Conservation (phyloP, 2,329 filamentous ascomycete genomes). For the Westerdykella ornata region DNA sequence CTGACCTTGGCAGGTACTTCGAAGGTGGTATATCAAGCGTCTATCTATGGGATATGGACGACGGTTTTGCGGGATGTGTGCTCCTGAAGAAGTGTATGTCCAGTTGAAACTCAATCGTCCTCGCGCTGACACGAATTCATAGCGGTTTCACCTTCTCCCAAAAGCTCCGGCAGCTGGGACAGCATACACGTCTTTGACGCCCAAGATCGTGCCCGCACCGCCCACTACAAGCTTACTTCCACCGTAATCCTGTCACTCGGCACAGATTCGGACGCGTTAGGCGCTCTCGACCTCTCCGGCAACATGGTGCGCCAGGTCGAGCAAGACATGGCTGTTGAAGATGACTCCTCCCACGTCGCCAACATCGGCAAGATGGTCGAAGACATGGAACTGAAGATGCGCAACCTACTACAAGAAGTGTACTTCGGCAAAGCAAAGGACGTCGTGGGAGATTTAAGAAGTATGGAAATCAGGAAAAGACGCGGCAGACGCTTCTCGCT, state of each 20-base stretch:
- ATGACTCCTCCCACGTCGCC: slow-evolving; percentile 86
- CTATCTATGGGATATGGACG: slow-evolving; percentile 97
- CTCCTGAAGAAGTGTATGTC: slow-evolving; percentile 82
- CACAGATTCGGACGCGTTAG: slow-evolving; percentile 59
- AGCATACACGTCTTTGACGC: slow-evolving; percentile 98
- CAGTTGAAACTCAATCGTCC: not conserved
- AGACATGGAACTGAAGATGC: slow-evolving; percentile 99
- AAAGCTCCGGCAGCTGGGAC: slow-evolving; percentile 82
- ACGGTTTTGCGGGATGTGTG: slow-evolving; percentile 94
- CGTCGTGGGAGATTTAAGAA: slow-evolving; percentile 90
- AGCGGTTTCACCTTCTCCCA: slow-evolving; percentile 61
- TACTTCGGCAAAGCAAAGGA: slow-evolving; percentile 99
- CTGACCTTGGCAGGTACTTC: slow-evolving; percentile 58
- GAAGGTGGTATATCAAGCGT: slow-evolving; percentile 94
- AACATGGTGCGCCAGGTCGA: slow-evolving; percentile 98
- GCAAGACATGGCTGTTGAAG: slow-evolving; percentile 80
- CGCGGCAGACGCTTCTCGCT: slow-evolving; percentile 9
- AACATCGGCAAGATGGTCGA: slow-evolving; percentile 90
- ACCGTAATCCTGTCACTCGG: slow-evolving; percentile 91
- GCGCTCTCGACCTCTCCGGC: slow-evolving; percentile 84
- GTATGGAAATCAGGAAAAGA: slow-evolving; percentile 40
- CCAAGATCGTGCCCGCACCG: slow-evolving; percentile 80
- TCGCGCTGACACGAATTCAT: slow-evolving; percentile 16
- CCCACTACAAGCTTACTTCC: slow-evolving; percentile 95
- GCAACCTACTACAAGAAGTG: slow-evolving; percentile 94